Conservation (phyloP, 1,284 basidiomycete genomes). For the Trametes versicolor region DNA sequence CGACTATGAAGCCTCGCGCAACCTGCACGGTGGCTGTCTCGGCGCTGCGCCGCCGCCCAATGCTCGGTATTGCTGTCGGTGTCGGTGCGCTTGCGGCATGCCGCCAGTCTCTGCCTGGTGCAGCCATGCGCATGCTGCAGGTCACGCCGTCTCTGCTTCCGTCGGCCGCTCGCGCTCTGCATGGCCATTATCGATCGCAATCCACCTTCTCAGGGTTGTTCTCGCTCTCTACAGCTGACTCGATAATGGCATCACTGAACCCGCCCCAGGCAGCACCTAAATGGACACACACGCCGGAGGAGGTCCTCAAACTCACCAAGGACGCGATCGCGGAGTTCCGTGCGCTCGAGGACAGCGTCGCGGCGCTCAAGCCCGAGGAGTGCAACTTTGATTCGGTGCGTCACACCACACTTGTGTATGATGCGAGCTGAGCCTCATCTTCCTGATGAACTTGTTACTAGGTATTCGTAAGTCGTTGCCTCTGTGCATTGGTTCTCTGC, state of each 20-base stretch:
- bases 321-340: slow-evolving; percentile 67
- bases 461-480: slow-evolving; percentile 33
- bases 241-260: slow-evolving; percentile 56
- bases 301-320: slow-evolving; percentile 67
- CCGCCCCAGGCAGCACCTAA: slow-evolving; percentile 74
- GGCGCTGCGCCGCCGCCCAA: slow-evolving; percentile 26
- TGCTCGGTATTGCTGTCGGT: slow-evolving; percentile 34
- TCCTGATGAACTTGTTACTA: slow-evolving; percentile 16
- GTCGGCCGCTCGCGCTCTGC: slow-evolving; percentile 19
- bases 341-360: slow-evolving; percentile 67
- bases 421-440: not conserved
- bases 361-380: slow-evolving; percentile 56
- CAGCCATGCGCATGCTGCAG: slow-evolving; percentile 34
- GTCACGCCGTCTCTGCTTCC: slow-evolving; percentile 37
- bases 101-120: slow-evolving; percentile 30
- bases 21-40: slow-evolving; percentile 34
- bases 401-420: slow-evolving; percentile 6
- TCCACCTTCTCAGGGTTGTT: slow-evolving; percentile 38
- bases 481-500: not conserved
- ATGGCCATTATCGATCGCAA: slow-evolving; percentile 34
- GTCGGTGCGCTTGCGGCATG: slow-evolving; percentile 36
- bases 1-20: slow-evolving; percentile 33
- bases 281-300: slow-evolving; percentile 76
- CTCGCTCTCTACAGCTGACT: slow-evolving; percentile 32
- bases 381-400: slow-evolving; percentile 41